Evolutionary conservation across 352 stramenopile species (phyloP).

Genomic region (Phytophthora ramorum): DNA sequence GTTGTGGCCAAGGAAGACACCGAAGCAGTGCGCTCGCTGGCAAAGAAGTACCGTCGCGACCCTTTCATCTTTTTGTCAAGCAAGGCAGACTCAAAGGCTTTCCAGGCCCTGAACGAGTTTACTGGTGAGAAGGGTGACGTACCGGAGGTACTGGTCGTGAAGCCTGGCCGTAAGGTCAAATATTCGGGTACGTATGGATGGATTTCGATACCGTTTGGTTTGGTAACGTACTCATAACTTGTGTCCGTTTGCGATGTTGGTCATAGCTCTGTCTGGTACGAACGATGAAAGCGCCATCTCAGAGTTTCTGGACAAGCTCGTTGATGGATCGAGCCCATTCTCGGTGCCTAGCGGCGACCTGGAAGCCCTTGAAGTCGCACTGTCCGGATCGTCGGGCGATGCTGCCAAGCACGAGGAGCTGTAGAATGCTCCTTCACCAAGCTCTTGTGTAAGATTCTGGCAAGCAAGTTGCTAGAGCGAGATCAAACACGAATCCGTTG

Average conservation of each 20-base stretch:
- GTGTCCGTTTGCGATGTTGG: constrained; percentile 18
- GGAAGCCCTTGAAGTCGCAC: constrained; percentile 29
- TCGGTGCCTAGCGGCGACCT: constrained; percentile 32
- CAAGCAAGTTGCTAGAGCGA: constrained; percentile 4
- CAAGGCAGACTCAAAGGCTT: constrained; percentile 38
- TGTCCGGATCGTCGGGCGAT: constrained; percentile 20
- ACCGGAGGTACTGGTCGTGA: constrained; percentile 59
- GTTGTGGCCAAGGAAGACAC: constrained; percentile 56
- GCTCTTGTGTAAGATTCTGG: constrained; percentile 3
- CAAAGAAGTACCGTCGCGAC: constrained; percentile 83
- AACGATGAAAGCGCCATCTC: constrained; percentile 45
- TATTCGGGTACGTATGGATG: constrained; percentile 53
- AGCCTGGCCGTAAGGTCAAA: constrained; percentile 67
- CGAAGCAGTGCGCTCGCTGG: constrained; percentile 55
- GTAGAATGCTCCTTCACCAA: constrained; percentile 9
- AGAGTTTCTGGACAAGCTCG: constrained; percentile 68
- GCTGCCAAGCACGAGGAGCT: constrained; percentile 38
- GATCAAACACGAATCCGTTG: constrained; percentile 2
- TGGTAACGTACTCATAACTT: background rate
- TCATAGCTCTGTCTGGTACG: constrained; percentile 39
- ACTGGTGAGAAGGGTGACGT: constrained; percentile 32
- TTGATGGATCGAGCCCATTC: constrained; percentile 68
- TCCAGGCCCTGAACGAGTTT: constrained; percentile 49
- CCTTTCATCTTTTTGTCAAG: constrained; percentile 70
- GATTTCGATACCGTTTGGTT: background rate